phyloP scores from a whole-genome alignment of 495 filamentous ascomycete genomes.

The Hypoxylon trugodes region DNA sequence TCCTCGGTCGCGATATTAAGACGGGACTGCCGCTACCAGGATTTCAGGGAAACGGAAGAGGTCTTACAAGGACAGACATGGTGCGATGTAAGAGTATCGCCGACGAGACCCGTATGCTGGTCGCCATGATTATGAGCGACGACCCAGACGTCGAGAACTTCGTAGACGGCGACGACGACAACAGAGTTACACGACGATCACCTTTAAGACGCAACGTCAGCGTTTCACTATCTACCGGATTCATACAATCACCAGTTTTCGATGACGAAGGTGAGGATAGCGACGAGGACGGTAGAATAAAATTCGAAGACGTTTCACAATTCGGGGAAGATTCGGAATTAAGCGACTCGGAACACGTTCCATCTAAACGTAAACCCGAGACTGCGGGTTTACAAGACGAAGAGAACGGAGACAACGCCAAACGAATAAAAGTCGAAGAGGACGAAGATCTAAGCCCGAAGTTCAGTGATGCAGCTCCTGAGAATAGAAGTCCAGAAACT shows the following conservation, averaged over 20 bases:
- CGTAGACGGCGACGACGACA: constrained; percentile 11
- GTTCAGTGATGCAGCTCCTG: constrained; percentile 44
- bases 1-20: constrained; percentile 71
- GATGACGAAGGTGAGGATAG: neutral
- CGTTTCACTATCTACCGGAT: constrained; percentile 12
- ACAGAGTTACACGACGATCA: neutral
- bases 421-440: constrained; percentile 46
- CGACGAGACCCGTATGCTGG: constrained; percentile 70
- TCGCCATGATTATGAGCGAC: constrained; percentile 69
- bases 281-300: neutral
- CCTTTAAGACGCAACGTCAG: constrained; percentile 18
- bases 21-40: constrained; percentile 72
- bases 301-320: constrained; percentile 33
- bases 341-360: neutral
- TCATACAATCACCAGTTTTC: constrained; percentile 20
- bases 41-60: constrained; percentile 56
- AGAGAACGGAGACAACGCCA: constrained; percentile 46
- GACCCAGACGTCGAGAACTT: constrained; percentile 41
- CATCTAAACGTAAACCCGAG: constrained; percentile 44
- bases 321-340: constrained; percentile 25
- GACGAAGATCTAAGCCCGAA: constrained; percentile 34
- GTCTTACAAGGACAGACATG: constrained; percentile 76
- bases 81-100: constrained; percentile 82
- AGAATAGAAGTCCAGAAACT: constrained; percentile 27
- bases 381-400: constrained; percentile 49